Evolutionary conservation across 2,329 filamentous ascomycete genomes (phyloP).

Genomic region (Ophiostoma pallidulum): DNA sequence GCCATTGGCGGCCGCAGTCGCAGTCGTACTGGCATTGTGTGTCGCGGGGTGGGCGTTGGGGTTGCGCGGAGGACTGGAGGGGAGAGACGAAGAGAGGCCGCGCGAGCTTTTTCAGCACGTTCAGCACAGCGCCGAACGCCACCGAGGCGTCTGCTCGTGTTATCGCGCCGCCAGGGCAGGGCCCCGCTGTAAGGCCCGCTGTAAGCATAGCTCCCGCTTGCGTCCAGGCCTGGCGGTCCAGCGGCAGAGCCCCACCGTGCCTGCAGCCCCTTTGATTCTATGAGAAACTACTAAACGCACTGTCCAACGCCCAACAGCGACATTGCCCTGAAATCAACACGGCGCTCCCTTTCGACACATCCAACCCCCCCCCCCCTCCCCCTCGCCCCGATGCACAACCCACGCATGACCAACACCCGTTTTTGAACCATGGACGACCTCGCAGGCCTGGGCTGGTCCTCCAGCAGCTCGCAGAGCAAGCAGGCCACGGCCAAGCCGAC

Average conservation of each 20-base stretch:
- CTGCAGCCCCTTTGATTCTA: no score
- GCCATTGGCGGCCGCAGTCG: slow-evolving; percentile 13
- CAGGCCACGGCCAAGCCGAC: slow-evolving; percentile 11
- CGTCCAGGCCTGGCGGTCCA: no score
- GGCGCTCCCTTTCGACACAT: no score
- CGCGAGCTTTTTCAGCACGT: not conserved
- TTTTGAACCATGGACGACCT: slow-evolving; percentile 49
- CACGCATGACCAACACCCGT: not conserved
- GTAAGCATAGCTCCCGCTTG: no score
- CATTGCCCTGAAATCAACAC: no score
- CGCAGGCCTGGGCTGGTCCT: slow-evolving; percentile 50
- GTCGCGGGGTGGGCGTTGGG: not conserved
- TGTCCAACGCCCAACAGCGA: no score
- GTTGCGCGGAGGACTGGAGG: not conserved
- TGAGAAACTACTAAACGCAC: no score
- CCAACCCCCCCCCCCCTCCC: not conserved
- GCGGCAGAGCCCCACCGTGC: no score
- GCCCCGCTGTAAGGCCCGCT: no score
- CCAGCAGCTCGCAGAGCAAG: slow-evolving; percentile 26
- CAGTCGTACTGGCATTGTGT: slow-evolving; percentile 24
- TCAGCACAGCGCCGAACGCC: no score
- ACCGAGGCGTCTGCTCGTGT: no score
- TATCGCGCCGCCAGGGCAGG: no score
- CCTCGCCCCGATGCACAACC: not conserved
- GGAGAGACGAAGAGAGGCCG: not conserved